phyloP scores from a whole-genome alignment of 768 basidiomycete genomes.

The Dioszegia aurantiaca region DNA sequence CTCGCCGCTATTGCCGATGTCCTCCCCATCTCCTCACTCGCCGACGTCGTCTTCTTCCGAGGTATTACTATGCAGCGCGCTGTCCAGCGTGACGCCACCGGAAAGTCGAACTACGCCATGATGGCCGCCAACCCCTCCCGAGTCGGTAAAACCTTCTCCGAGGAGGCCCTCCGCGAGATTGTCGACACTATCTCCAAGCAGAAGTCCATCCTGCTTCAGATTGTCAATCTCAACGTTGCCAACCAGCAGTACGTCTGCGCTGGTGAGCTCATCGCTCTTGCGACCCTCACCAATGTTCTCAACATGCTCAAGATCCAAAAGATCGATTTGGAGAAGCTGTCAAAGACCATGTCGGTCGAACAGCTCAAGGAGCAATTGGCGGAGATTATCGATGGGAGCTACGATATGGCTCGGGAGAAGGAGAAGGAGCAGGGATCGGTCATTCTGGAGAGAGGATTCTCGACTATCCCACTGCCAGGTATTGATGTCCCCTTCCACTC shows the following conservation, averaged over 20 bases:
- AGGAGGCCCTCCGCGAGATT: constrained; percentile 92
- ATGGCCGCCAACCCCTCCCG: constrained; percentile 98
- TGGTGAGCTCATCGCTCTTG: constrained; percentile 87
- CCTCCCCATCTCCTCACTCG: constrained; percentile 86
- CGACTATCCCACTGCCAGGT: constrained; percentile 89
- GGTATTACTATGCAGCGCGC: constrained; percentile 99
- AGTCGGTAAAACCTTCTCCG: constrained; percentile 89
- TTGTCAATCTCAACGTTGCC: constrained; percentile 83
- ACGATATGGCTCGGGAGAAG: constrained; percentile 70
- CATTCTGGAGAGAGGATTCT: constrained; percentile 92
- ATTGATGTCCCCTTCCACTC: constrained; percentile 99
- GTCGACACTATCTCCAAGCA: constrained; percentile 80
- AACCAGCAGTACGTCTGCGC: constrained; percentile 99
- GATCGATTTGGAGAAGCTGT: constrained; percentile 79
- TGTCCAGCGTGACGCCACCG: constrained; percentile 88
- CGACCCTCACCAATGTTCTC: constrained; percentile 90
- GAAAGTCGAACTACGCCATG: constrained; percentile 97
- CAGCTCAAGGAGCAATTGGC: constrained; percentile 94
- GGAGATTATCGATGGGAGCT: constrained; percentile 83
- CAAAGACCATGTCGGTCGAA: constrained; percentile 80
- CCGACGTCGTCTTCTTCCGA: constrained; percentile 98
- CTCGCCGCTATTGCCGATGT: constrained; percentile 97
- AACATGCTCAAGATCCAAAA: constrained; percentile 96
- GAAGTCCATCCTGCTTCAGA: constrained; percentile 83
- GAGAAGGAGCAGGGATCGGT: constrained; percentile 82